A percentile compares a stretch with the other conserved stretches of the same genome.
Conservation (phyloP, 108 stramenopile species). For the Nannochloropsis salina region DNA sequence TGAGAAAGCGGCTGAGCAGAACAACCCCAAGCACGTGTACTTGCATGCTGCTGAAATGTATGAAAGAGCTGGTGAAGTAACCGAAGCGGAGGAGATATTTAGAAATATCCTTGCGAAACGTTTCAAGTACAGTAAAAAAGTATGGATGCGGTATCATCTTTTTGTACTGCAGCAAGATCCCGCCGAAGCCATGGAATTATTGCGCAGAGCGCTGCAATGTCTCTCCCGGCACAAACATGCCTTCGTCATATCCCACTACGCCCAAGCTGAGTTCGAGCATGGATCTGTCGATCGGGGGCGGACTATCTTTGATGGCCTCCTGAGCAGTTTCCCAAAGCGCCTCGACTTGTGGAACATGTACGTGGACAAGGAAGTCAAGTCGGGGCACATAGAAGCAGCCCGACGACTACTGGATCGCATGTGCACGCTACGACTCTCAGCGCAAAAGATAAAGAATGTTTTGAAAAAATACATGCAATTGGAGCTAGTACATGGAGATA, state of each 20-base stretch:
- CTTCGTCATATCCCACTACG: slow-evolving; percentile 70
- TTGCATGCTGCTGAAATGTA: slow-evolving; percentile 56
- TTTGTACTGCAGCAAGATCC: slow-evolving; percentile 68
- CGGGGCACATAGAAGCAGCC: slow-evolving; percentile 68
- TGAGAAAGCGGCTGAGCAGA: slow-evolving; percentile 74
- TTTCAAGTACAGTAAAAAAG: slow-evolving; percentile 66
- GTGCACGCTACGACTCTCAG: slow-evolving; percentile 65
- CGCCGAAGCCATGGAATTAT: slow-evolving; percentile 65
- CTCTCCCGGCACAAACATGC: slow-evolving; percentile 82
- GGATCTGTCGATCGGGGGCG: slow-evolving; percentile 74
- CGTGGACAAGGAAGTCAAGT: slow-evolving; percentile 88
- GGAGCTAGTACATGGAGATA: slow-evolving; percentile 79
- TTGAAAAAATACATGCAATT: slow-evolving; percentile 91
- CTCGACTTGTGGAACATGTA: slow-evolving; percentile 85
- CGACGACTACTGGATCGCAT: slow-evolving; percentile 65
- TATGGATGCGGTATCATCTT: slow-evolving; percentile 77
- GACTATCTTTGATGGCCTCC: slow-evolving; percentile 78
- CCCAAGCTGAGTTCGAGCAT: slow-evolving; percentile 69
- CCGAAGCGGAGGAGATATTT: slow-evolving; percentile 31
- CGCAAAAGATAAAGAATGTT: slow-evolving; percentile 89
- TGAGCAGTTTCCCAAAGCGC: slow-evolving; percentile 77
- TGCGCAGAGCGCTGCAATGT: slow-evolving; percentile 75
- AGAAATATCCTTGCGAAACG: slow-evolving; percentile 25
- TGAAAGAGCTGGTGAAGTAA: slow-evolving; percentile 44
- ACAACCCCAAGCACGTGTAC: slow-evolving; percentile 82